Conservation (phyloP, 2,329 filamentous ascomycete species). For the Emericellopsis atlantica region DNA sequence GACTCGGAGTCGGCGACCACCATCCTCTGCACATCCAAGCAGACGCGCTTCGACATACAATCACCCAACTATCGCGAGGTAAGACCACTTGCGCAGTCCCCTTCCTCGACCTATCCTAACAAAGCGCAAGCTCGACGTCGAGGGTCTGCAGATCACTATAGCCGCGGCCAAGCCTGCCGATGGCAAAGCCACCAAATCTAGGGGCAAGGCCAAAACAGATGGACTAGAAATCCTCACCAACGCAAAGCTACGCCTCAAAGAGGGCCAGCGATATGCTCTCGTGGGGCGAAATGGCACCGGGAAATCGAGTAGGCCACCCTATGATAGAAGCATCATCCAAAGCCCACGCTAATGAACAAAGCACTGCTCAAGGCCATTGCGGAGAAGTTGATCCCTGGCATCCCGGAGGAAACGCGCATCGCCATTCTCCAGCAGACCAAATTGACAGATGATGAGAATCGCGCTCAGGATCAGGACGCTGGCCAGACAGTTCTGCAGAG, state of each 20-base stretch:
- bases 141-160: constrained; percentile 60
- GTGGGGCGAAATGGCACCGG: constrained; percentile 73
- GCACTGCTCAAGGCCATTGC: constrained; percentile 63
- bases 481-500: constrained; percentile 43
- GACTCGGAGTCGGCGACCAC: constrained; percentile 35
- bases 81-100: neutral
- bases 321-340: neutral
- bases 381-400: constrained; percentile 66
- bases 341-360: constrained; percentile 12
- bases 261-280: constrained; percentile 63
- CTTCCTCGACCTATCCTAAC: neutral
- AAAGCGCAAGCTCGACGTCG: constrained; percentile 47
- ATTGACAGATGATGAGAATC: constrained; percentile 10
- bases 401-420: constrained; percentile 52
- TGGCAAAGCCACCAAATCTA: constrained; percentile 33
- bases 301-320: constrained; percentile 53
- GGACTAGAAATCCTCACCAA: constrained; percentile 57
- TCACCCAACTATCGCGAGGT: constrained; percentile 43
- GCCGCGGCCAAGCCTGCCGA: constrained; percentile 13
- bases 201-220: constrained; percentile 27
- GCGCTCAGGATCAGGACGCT: constrained; percentile 3
- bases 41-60: constrained; percentile 52
- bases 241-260: constrained; percentile 59
- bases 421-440: constrained; percentile 58
- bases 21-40: constrained; percentile 52